These are phyloP conservation scores for Coprinopsis strossmayeri DNA, from an alignment of 768 basidiomycete genomes.

Conservation along the genomic window DNA sequence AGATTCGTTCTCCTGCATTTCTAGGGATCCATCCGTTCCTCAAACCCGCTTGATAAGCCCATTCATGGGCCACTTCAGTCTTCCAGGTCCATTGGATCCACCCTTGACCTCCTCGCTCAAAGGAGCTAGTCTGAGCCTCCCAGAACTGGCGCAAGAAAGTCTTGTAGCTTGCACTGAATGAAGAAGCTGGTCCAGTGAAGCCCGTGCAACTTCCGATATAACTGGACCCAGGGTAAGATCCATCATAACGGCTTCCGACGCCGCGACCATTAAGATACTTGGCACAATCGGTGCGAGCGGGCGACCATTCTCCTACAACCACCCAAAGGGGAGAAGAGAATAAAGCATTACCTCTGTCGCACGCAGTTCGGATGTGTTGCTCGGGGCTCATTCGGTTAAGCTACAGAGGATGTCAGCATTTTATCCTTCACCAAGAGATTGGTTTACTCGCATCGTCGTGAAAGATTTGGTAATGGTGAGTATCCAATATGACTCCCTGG, in stretches of 20 bases:
- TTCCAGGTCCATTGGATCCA: constrained; percentile 89
- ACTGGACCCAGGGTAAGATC: constrained; percentile 56
- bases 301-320: constrained; percentile 85
- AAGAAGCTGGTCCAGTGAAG: constrained; percentile 65
- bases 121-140: constrained; percentile 79
- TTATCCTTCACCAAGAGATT: constrained; percentile 3
- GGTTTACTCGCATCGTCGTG: constrained; percentile 33
- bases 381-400: constrained; percentile 37
- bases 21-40: constrained; percentile 80
- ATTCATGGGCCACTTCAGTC: constrained; percentile 77
- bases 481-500: constrained; percentile 71
- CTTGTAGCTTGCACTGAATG: constrained; percentile 76
- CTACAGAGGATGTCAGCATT: constrained; percentile 19
- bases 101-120: constrained; percentile 53
- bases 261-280: constrained; percentile 84
- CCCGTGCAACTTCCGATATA: constrained; percentile 69
- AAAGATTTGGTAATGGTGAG: constrained; percentile 77
- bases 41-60: constrained; percentile 83
- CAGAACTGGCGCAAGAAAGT: constrained; percentile 74
- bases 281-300: constrained; percentile 72
- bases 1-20: constrained; percentile 39
- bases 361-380: constrained; percentile 59
- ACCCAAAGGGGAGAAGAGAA: constrained; percentile 63
- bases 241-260: constrained; percentile 58
- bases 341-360: constrained; percentile 38